These are phyloP conservation scores for Heracleum sosnowskyi DNA, from an alignment of 129 eudicot genomes.

Conservation along the genomic window DNA sequence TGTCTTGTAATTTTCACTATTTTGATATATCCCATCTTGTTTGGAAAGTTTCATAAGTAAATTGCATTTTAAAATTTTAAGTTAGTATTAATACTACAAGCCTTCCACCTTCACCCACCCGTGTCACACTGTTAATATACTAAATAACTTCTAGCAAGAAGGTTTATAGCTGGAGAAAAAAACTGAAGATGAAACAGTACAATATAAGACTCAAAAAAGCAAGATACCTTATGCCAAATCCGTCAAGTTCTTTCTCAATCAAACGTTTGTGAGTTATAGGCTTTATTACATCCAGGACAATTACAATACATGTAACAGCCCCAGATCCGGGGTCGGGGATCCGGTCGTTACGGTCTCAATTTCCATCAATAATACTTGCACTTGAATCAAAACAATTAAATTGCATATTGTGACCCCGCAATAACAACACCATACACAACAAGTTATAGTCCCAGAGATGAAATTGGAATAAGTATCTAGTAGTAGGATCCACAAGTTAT, in stretches of 20 bases:
- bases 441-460: too few relatives aligned
- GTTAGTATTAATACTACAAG: not conserved
- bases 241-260: slow-evolving; percentile 97
- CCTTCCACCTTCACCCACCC: not conserved
- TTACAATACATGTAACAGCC: slow-evolving; percentile 86
- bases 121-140: not conserved
- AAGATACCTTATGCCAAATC: slow-evolving; percentile 92
- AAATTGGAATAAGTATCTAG: too few relatives aligned
- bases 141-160: not conserved
- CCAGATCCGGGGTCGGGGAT: too few relatives aligned
- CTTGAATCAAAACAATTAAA: too few relatives aligned
- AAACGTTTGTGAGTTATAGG: slow-evolving; percentile 98
- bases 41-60: not conserved
- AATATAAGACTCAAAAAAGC: not conserved
- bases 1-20: not conserved
- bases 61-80: not conserved
- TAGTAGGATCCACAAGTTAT: too few relatives aligned
- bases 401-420: too few relatives aligned
- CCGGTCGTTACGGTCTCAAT: too few relatives aligned
- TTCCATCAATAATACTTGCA: too few relatives aligned
- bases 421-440: too few relatives aligned
- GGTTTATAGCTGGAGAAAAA: not conserved
- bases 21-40: not conserved
- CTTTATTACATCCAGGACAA: slow-evolving; percentile 95
- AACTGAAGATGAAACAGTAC: not conserved